phyloP scores from a whole-genome alignment of 2,329 filamentous ascomycete species.

The Thermothelomyces thermophilus region DNA sequence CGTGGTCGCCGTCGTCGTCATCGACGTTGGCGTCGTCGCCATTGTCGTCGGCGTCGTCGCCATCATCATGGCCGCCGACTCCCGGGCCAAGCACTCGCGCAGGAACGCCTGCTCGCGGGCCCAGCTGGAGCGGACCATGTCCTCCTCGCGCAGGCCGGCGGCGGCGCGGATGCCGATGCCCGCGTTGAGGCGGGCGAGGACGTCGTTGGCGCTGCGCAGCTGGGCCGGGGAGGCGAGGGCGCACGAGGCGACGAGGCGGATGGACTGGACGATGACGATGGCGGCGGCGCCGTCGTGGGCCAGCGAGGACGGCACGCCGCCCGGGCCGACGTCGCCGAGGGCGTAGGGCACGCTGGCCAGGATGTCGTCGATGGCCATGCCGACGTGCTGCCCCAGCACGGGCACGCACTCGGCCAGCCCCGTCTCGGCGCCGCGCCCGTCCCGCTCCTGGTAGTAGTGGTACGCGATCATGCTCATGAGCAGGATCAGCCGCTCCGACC shows the following conservation, averaged over 20 bases:
- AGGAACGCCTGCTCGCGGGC: slow-evolving; percentile 13
- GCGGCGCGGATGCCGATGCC: slow-evolving; percentile 29
- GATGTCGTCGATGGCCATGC: slow-evolving; percentile 29
- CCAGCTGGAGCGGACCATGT: slow-evolving; percentile 10
- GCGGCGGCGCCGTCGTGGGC: slow-evolving; percentile 29
- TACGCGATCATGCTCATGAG: slow-evolving; percentile 28
- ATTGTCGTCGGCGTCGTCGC: no score
- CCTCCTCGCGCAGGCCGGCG: slow-evolving; percentile 10
- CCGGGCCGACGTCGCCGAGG: slow-evolving; percentile 26
- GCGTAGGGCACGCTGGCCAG: slow-evolving; percentile 29
- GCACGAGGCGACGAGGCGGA: slow-evolving; percentile 29
- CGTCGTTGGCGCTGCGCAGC: slow-evolving; percentile 17
- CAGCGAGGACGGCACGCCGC: slow-evolving; percentile 19
- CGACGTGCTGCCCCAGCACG: slow-evolving; percentile 23
- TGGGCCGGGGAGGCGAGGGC: slow-evolving; percentile 26
- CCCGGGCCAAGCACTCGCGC: background rate
- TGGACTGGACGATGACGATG: slow-evolving; percentile 25
- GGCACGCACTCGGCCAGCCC: slow-evolving; percentile 2
- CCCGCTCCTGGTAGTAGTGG: slow-evolving; percentile 13
- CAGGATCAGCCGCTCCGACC: slow-evolving; percentile 29
- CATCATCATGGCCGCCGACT: no score
- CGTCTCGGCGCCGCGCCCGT: no score
- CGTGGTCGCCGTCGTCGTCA: no score
- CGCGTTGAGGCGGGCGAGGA: slow-evolving; percentile 26
- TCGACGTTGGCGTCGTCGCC: no score